Percentiles rank a stretch among this genome's conserved stretches.
Evolutionary conservation across 805 yeast species (phyloP).

Genomic region (Starmerella scarabaei): DNA sequence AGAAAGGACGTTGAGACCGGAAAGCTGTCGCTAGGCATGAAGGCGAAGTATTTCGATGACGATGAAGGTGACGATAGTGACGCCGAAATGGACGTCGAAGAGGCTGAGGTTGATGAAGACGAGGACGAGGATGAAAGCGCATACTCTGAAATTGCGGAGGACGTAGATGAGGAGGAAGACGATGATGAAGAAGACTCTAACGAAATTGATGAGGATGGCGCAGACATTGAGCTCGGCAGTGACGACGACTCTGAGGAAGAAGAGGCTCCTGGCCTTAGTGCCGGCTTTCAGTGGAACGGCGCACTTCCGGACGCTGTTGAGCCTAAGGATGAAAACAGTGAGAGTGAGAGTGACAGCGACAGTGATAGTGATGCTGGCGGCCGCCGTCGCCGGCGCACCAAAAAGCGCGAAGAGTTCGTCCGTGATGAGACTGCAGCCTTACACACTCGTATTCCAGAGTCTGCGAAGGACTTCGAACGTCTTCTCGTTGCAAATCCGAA

Average conservation of each 20-base stretch:
- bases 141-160: conserved; percentile 5
- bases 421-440: conserved; percentile 80
- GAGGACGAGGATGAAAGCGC: conserved; percentile 15
- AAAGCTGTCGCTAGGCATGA: conserved; percentile 80
- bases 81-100: conserved; percentile 21
- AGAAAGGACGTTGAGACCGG: conserved; percentile 50
- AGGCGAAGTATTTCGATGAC: conserved; percentile 68
- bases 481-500: conserved; percentile 82
- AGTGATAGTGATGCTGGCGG: conserved; percentile 22
- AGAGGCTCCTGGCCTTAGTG: conserved; percentile 47
- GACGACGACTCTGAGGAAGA: conserved; percentile 26
- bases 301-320: conserved; percentile 37
- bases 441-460: conserved; percentile 77
- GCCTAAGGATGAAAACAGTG: conserved; percentile 28
- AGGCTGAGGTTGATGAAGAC: background rate
- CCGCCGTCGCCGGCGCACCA: conserved; percentile 36
- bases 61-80: conserved; percentile 28
- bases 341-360: conserved; percentile 45
- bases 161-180: conserved; percentile 20
- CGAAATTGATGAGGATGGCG: conserved; percentile 2
- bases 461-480: conserved; percentile 84
- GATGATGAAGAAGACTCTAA: conserved; percentile 6
- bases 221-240: conserved; percentile 24
- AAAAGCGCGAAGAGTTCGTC: conserved; percentile 31
- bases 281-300: conserved; percentile 94